phyloP scores from a whole-genome alignment of 257 asterid species.

The Ligustrum vulgare region DNA sequence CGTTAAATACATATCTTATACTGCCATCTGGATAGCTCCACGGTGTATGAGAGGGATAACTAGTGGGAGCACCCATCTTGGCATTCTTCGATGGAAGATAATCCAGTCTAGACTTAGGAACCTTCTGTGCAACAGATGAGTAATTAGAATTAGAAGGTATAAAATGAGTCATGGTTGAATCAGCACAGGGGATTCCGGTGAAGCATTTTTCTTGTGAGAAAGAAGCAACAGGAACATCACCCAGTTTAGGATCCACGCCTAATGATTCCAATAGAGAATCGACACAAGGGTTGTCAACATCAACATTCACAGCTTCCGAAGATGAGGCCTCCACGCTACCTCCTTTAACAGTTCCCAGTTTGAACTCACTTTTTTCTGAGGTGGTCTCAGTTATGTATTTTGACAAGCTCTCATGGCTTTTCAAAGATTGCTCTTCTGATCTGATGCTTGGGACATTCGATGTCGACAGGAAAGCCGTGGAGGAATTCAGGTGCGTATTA shows the following conservation, averaged over 20 bases:
- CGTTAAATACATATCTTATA: not conserved
- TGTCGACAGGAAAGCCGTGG: slow-evolving; percentile 21
- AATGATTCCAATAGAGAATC: slow-evolving; percentile 1
- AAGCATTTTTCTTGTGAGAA: not conserved
- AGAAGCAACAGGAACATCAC: not conserved
- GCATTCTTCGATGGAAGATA: slow-evolving; percentile 7
- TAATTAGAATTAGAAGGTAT: not conserved
- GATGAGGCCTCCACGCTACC: slow-evolving; percentile 14
- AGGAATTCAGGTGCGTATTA: slow-evolving; percentile 21
- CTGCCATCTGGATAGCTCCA: slow-evolving; percentile 11
- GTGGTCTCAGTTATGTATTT: slow-evolving; percentile 15
- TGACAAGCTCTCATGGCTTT: slow-evolving; percentile 6
- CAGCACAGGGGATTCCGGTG: not conserved
- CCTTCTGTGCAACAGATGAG: slow-evolving; percentile 12
- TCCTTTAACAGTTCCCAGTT: slow-evolving; percentile 18
- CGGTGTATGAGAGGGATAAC: slow-evolving; percentile 14
- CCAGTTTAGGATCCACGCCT: slow-evolving; percentile 15
- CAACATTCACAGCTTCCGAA: slow-evolving; percentile 20
- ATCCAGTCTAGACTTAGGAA: not conserved
- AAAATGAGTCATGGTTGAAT: slow-evolving; percentile 17
- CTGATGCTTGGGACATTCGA: slow-evolving; percentile 9
- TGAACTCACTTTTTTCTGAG: slow-evolving; percentile 12
- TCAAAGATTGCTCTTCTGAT: slow-evolving; percentile 5
- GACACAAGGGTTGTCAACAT: not conserved
- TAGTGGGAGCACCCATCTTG: slow-evolving; percentile 13